A percentile compares a stretch with the other conserved stretches of the same genome.
Evolutionary conservation across 2,329 filamentous ascomycete genomes (phyloP).

Genomic region (Aspergillus sp.): DNA sequence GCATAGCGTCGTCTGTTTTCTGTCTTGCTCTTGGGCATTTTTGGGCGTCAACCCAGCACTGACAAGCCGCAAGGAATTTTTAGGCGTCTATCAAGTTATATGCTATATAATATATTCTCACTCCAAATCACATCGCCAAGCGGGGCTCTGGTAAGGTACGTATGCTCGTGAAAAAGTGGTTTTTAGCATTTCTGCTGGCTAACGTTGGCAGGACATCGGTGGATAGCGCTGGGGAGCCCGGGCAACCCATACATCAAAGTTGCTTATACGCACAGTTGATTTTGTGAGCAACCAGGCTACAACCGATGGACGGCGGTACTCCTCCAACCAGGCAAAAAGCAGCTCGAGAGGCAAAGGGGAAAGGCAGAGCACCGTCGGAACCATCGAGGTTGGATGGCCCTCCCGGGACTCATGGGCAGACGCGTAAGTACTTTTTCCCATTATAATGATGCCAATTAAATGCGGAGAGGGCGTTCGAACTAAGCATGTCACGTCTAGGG

Average conservation of each 20-base stretch:
- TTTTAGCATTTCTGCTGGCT: background rate
- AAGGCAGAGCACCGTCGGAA: background rate
- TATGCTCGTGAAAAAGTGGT: background rate
- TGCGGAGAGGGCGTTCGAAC: background rate
- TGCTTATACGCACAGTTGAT: background rate
- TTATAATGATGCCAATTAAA: background rate
- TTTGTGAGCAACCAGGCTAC: conserved; percentile 7
- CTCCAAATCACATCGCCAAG: background rate
- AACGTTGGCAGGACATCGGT: background rate
- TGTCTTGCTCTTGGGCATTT: background rate
- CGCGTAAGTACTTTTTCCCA: conserved; percentile 12
- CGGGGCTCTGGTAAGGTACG: background rate
- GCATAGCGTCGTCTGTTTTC: background rate
- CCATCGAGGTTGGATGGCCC: background rate
- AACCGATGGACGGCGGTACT: conserved; percentile 14
- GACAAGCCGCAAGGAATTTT: background rate
- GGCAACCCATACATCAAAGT: background rate
- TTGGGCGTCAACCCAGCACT: background rate
- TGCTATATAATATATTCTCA: background rate
- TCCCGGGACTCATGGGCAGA: conserved; percentile 1
- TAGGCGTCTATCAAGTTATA: background rate
- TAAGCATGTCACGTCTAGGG: conserved; percentile 9
- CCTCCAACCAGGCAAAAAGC: conserved; percentile 7
- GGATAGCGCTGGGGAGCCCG: background rate
- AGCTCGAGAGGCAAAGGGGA: background rate